A percentile compares a stretch with the other conserved stretches of the same genome.
phyloP scores from a whole-genome alignment of 1,284 basidiomycete genomes.

The Thecaphora frezii region DNA sequence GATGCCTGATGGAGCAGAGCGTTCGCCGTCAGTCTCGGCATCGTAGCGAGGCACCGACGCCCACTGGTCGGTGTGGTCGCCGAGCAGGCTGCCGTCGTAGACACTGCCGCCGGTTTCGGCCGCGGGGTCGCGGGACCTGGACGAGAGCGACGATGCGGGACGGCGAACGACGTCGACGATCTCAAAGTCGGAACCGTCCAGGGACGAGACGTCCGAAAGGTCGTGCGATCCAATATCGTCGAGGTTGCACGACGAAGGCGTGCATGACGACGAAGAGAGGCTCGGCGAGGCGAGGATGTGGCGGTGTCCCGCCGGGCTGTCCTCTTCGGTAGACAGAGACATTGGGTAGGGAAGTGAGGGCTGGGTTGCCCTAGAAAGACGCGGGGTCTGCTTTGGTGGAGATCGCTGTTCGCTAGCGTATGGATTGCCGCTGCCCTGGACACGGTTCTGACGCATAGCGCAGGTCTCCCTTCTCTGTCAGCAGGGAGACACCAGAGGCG shows the following conservation, averaged over 20 bases:
- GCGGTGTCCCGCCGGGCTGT: not conserved
- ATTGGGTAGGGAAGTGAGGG: conserved; percentile 2
- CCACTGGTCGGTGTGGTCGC: not conserved
- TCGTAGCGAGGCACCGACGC: not conserved
- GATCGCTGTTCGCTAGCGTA: too few relatives aligned
- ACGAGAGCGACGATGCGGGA: not conserved
- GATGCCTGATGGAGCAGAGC: not conserved
- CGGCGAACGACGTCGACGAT: conserved; percentile 1
- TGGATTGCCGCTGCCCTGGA: too few relatives aligned
- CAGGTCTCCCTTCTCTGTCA: too few relatives aligned
- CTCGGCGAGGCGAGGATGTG: not conserved
- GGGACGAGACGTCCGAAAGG: not conserved
- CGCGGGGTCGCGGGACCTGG: not conserved
- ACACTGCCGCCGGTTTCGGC: not conserved
- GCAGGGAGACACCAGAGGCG: too few relatives aligned
- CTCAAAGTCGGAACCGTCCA: not conserved
- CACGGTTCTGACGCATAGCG: too few relatives aligned
- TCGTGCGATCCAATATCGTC: conserved; percentile 1
- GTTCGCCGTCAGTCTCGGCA: not conserved
- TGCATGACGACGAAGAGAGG: conserved; percentile 2
- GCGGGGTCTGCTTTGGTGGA: too few relatives aligned
- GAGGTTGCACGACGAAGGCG: not conserved
- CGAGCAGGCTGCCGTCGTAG: not conserved
- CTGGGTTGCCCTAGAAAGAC: too few relatives aligned
- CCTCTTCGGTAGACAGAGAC: not conserved